Base-by-base conservation (phyloP, 108 stramenopile genomes). In the Cyclostephanos tholiformis region DNA sequence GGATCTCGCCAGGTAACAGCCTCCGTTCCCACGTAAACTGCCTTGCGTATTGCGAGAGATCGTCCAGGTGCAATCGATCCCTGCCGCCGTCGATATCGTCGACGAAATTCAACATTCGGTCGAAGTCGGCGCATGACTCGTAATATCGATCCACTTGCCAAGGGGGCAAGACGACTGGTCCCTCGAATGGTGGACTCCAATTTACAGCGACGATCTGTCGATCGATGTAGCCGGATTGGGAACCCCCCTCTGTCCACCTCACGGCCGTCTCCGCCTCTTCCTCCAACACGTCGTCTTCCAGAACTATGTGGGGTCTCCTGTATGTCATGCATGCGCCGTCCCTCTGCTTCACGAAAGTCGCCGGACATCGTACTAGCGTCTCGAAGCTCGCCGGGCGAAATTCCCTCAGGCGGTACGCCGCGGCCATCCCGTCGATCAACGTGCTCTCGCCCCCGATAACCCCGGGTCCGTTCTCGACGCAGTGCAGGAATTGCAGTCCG, bases 111-210 rank as follows among this genome's bases (percentile, higher is more conserved):
- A 93, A 46, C 57, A 93, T 74, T 25, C 51, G 65, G 55, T 87
- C 90, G 56, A 91, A 85, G 48, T 88, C 92, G 55, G 87, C 76
- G 59, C 89, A 89, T 10, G 92, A 90, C 35, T 65, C 55, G 26
- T 86, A 79, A 51, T 91, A 93, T 26, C 82, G 70, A 36, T 86
- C 83, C 13, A 84, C 72, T 20, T 62, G 71, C 19, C 75, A 63
- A 30, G 80, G 71, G 26, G 78, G 69, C 46, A 84, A 55, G 52
- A 46, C 39, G 22, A 88, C 50, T n/a, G 92, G 92, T 17, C 90
- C 92, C 69, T 93, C 90, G 86, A 93, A 93, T 0, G 92, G 90
- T 36, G 92, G 92, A 51, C 76, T 77, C 92, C 92, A 93, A 72
- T 88, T 59, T 11, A 93, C 81, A 22, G 72, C 86, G 11, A 89